Percentiles rank a stretch among this genome's conserved stretches.
Evolutionary conservation across 2,329 filamentous ascomycete genomes (phyloP).

Genomic region (Neoscytalidium dimidiatum): DNA sequence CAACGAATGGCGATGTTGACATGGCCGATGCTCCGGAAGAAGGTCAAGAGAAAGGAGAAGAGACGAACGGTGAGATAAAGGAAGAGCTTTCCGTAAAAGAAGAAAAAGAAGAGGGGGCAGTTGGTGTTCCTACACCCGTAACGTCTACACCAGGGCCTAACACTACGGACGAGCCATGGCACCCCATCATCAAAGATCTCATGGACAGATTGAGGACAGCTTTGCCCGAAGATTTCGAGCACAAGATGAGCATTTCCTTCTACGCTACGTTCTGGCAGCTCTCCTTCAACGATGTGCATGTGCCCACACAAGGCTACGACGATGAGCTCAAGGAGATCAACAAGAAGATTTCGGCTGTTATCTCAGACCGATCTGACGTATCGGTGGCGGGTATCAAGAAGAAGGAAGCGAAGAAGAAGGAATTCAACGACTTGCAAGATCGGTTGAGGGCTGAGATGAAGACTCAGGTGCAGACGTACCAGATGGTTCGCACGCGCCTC

Average conservation of each 20-base stretch:
- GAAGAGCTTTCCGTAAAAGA: slow-evolving; percentile 29
- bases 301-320: slow-evolving; percentile 76
- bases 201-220: slow-evolving; percentile 67
- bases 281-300: slow-evolving; percentile 76
- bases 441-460: slow-evolving; percentile 73
- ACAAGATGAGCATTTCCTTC: slow-evolving; percentile 74
- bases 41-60: slow-evolving; percentile 26
- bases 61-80: slow-evolving; percentile 25
- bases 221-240: slow-evolving; percentile 65
- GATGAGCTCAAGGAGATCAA: slow-evolving; percentile 63
- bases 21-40: slow-evolving; percentile 46
- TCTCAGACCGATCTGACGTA: slow-evolving; percentile 72
- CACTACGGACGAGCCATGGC: slow-evolving; percentile 42
- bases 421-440: slow-evolving; percentile 68
- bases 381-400: slow-evolving; percentile 65
- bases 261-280: slow-evolving; percentile 93
- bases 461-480: slow-evolving; percentile 65
- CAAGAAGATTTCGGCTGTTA: slow-evolving; percentile 66
- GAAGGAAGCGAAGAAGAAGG: slow-evolving; percentile 70
- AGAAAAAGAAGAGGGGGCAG: slow-evolving; percentile 31
- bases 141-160: slow-evolving; percentile 1
- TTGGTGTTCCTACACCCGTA: slow-evolving; percentile 16
- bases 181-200: slow-evolving; percentile 73
- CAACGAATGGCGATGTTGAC: slow-evolving; percentile 56
- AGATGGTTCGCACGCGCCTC: slow-evolving; percentile 60